Conservation (phyloP, 345 rosid genomes). For the Cardamine occulta region DNA sequence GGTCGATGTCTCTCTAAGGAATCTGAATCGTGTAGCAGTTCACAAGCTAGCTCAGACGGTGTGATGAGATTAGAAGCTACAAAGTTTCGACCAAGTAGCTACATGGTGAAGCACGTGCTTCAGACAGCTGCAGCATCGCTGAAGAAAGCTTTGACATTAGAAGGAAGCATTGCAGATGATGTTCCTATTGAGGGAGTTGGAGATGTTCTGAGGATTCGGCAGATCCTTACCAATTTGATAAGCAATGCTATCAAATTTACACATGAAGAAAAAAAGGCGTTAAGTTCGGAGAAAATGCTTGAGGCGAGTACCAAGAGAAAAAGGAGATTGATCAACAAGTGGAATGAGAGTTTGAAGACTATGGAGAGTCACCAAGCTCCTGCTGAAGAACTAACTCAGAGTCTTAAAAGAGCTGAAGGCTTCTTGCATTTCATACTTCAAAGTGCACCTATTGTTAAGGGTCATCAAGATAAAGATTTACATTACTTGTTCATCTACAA, state of each 20-base stretch:
- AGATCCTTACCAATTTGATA: constrained; percentile 93
- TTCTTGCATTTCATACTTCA: constrained; percentile 93
- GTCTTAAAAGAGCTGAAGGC: constrained; percentile 86
- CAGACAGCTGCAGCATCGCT: constrained; percentile 97
- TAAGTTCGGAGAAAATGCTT: constrained; percentile 75
- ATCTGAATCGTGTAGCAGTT: no score
- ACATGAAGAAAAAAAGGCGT: constrained; percentile 90
- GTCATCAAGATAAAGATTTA: constrained; percentile 95
- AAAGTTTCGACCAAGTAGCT: constrained; percentile 88
- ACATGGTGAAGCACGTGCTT: constrained; percentile 90
- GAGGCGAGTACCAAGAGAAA: constrained; percentile 80
- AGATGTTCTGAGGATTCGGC: constrained; percentile 94
- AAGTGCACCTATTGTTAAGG: constrained; percentile 90
- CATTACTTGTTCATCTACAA: constrained; percentile 91
- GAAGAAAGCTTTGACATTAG: constrained; percentile 74
- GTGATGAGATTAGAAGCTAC: constrained; percentile 97
- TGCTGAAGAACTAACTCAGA: constrained; percentile 81
- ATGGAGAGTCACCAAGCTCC: constrained; percentile 80
- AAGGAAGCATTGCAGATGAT: constrained; percentile 82
- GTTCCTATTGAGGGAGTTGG: constrained; percentile 93
- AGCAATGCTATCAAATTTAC: constrained; percentile 97
- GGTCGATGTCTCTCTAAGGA: no score
- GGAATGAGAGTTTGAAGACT: constrained; percentile 64
- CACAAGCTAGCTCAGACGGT: no score
- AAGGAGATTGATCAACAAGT: constrained; percentile 63